Percentiles rank a stretch among this genome's conserved stretches.
phyloP scores from a whole-genome alignment of 805 yeast species.

The Pichia manshurica region DNA sequence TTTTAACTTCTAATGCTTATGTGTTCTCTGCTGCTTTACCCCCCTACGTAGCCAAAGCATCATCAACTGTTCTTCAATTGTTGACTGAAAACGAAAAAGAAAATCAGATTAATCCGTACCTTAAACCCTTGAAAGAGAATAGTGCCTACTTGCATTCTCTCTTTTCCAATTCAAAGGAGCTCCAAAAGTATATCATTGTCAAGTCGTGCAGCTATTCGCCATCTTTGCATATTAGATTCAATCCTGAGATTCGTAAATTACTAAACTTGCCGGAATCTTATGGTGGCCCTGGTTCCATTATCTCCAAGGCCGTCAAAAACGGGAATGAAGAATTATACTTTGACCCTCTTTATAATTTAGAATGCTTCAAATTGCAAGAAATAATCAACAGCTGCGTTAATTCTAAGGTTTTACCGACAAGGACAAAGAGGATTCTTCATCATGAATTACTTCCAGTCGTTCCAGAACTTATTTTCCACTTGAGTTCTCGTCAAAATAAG shows the following conservation, averaged over 20 bases:
- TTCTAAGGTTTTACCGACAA: conserved; percentile 51
- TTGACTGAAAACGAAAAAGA: conserved; percentile 34
- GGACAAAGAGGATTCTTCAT: conserved; percentile 54
- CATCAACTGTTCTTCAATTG: conserved; percentile 42
- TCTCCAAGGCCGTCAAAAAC: conserved; percentile 40
- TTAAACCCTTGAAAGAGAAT: conserved; percentile 38
- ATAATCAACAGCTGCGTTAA: conserved; percentile 54
- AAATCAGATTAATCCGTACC: conserved; percentile 33
- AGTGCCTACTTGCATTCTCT: conserved; percentile 34
- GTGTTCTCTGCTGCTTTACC: conserved; percentile 94
- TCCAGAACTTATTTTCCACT: conserved; percentile 51
- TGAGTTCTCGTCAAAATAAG: conserved; percentile 41
- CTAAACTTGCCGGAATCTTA: conserved; percentile 45
- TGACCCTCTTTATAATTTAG: conserved; percentile 42
- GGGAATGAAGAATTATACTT: conserved; percentile 38
- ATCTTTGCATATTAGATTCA: conserved; percentile 58
- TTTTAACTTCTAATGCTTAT: conserved; percentile 83
- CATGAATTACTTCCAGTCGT: conserved; percentile 70
- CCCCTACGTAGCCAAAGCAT: conserved; percentile 74
- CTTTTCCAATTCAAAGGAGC: conserved; percentile 35
- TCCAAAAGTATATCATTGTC: conserved; percentile 40
- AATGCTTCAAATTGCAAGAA: conserved; percentile 57
- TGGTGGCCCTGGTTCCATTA: conserved; percentile 39
- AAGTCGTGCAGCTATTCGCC: conserved; percentile 60
- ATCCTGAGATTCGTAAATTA: conserved; percentile 37